Evolutionary conservation across 768 basidiomycete genomes (phyloP).

Genomic region (Melanogaster broomeanus): DNA sequence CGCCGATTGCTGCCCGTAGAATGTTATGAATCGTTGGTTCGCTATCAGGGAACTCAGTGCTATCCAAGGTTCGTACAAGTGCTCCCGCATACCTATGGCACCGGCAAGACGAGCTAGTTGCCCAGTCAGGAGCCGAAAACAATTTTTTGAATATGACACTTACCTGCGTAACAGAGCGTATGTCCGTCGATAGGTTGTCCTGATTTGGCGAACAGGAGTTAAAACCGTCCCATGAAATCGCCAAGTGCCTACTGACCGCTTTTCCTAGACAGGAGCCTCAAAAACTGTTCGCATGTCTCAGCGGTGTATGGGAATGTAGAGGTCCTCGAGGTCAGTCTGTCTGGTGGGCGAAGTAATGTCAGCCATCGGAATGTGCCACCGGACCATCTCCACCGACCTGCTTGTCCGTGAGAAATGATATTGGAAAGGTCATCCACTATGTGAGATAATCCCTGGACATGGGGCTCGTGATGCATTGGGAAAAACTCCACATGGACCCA

Average conservation of each 20-base stretch:
- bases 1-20: conserved; percentile 55
- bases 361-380: not conserved
- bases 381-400: conserved; percentile 38
- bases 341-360: conserved; percentile 30
- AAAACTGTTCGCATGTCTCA: conserved; percentile 47
- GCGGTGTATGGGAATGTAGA: conserved; percentile 63
- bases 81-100: conserved; percentile 45
- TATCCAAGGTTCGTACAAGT: not conserved
- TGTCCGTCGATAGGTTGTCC: conserved; percentile 44
- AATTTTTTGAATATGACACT: conserved; percentile 9
- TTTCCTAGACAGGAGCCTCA: conserved; percentile 48
- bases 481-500: conserved; percentile 68
- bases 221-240: not conserved
- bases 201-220: conserved; percentile 4
- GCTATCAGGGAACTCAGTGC: conserved; percentile 31
- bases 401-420: conserved; percentile 55
- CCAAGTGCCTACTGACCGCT: conserved; percentile 37
- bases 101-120: conserved; percentile 49
- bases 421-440: conserved; percentile 51
- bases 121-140: conserved; percentile 4
- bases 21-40: conserved; percentile 52
- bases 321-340: conserved; percentile 59
- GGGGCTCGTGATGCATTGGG: conserved; percentile 57
- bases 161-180: conserved; percentile 45
- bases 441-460: conserved; percentile 32